Evolutionary conservation across 306 rosid genomes (phyloP).

Genomic region (Gleditsia sinensis): DNA sequence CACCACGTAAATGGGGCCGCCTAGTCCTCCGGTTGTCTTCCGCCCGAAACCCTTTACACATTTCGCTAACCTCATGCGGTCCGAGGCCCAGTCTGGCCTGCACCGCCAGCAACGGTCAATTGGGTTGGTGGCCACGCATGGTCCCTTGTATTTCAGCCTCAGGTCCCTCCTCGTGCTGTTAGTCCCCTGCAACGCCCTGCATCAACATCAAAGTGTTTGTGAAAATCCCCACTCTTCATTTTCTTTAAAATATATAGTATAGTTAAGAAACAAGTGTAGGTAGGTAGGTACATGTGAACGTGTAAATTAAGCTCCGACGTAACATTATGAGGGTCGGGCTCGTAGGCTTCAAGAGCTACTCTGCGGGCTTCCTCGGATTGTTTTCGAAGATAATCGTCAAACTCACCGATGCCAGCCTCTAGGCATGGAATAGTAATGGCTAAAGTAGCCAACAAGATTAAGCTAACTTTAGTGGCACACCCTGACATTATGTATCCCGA

Average conservation of each 20-base stretch:
- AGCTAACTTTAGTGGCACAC: constrained; percentile 28
- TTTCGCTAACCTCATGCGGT: constrained; percentile 54
- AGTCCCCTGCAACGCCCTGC: constrained; percentile 39
- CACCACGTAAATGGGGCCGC: constrained; percentile 53
- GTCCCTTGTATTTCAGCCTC: neutral
- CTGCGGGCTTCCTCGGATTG: constrained; percentile 44
- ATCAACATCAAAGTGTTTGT: neutral
- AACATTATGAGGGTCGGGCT: constrained; percentile 51
- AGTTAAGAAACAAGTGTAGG: neutral
- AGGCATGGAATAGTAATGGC: constrained; percentile 57
- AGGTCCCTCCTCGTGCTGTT: constrained; percentile 63
- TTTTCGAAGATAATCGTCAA: constrained; percentile 41
- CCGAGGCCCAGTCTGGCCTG: constrained; percentile 49
- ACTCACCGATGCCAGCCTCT: constrained; percentile 47
- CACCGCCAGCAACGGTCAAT: constrained; percentile 95
- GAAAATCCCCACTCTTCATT: neutral
- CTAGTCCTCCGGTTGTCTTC: constrained; percentile 59
- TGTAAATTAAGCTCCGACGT: constrained; percentile 43
- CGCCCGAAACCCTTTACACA: constrained; percentile 79
- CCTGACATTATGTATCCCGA: constrained; percentile 36
- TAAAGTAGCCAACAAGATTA: constrained; percentile 46
- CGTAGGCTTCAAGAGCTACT: constrained; percentile 50
- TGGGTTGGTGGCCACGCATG: constrained; percentile 72
- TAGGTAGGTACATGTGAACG: constrained; percentile 40
- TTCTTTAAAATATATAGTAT: neutral